These are phyloP conservation scores for Endotrypanum monterogeii DNA, from an alignment of 208 protist genomes.

Conservation along the genomic window DNA sequence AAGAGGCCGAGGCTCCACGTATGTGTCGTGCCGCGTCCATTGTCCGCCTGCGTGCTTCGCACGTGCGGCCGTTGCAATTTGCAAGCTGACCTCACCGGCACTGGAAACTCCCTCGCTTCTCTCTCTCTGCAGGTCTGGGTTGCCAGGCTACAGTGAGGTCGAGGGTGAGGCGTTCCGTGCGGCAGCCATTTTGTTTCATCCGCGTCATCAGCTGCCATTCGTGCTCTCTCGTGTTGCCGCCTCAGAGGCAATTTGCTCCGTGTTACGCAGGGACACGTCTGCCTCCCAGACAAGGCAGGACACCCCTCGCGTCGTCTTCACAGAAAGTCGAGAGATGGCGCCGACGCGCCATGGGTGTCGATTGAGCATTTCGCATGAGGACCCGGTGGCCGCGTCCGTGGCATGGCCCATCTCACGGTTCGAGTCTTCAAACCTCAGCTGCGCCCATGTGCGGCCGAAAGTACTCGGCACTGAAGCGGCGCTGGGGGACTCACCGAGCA, in stretches of 20 bases:
- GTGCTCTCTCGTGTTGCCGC: constrained; percentile 67
- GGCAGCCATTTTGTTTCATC: constrained; percentile 22
- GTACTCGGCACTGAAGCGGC: not conserved
- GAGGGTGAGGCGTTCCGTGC: not conserved
- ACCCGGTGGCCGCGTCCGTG: constrained; percentile 41
- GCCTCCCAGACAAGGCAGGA: too few species aligned
- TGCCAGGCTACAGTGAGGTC: constrained; percentile 7
- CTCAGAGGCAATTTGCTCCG: constrained; percentile 35
- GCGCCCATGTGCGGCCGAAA: not conserved
- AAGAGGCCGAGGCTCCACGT: not conserved
- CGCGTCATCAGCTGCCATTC: constrained; percentile 48
- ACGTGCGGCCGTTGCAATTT: constrained; percentile 7
- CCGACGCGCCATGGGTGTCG: constrained; percentile 23
- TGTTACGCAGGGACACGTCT: not conserved
- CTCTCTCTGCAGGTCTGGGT: not conserved
- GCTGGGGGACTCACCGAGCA: not conserved
- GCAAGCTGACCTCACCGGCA: constrained; percentile 6
- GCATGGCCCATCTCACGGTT: constrained; percentile 25
- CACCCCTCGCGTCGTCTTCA: constrained; percentile 25
- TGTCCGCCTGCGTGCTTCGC: constrained; percentile 3
- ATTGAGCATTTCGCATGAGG: constrained; percentile 63
- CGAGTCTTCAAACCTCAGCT: not conserved
- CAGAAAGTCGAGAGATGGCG: constrained; percentile 31
- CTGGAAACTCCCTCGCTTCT: constrained; percentile 4
- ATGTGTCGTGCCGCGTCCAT: constrained; percentile 8